Evolutionary conservation across 2,329 filamentous ascomycete species (phyloP), one percentile per base, ranked within the genome.

Genomic region (Metarhizium guizhouense): DNA sequence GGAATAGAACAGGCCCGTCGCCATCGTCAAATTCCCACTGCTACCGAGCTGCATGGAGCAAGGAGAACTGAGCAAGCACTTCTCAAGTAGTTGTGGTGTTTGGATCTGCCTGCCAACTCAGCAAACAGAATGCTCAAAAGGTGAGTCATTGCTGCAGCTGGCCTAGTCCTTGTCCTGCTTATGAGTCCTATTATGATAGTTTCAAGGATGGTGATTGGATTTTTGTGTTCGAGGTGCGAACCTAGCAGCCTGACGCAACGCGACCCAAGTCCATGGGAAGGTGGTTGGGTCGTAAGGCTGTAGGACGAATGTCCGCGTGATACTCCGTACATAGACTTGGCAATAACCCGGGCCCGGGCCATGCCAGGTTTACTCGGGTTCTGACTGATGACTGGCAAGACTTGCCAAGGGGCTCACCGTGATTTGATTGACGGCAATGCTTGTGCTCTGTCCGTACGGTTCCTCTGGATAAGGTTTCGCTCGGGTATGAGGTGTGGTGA

Each of bases 201-300:
- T 53, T 11, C 38, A 34, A n/a, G 53, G 25, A 14, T 47, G 25
- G 7, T 45, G 53, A 51, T 54, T 54, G 53, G 53, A 29, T n/a
- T 49, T 18, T n/a, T 32, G 25, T 4, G 25, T 25, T 25, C 25
- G 25, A 25, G 25, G 25, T 25, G 25, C 25, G 3, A 25, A 25
- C 25, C 25, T 25, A 25, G 25, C 29, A 34, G 32, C 32, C 32
- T 34, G 32, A 34, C 32, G 32, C 32, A 20, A 49, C 25, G 6
- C 40, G 30, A 25, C 38, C 38, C 53, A 52, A 36, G n/a, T 42
- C 42, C 16, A 45, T 47, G 55, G 53, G 50, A 53, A 48, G 25
- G 3, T 25, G 25, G 25, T 25, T 25, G 25, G 32, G 29, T 36
- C 49, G 40, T 53, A 58, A 57, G 57, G 55, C 57, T 57, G 55